These are phyloP conservation scores for Nymphaea thermarum DNA, from an alignment of 164 flowering plant genomes.

Conservation along the genomic window DNA sequence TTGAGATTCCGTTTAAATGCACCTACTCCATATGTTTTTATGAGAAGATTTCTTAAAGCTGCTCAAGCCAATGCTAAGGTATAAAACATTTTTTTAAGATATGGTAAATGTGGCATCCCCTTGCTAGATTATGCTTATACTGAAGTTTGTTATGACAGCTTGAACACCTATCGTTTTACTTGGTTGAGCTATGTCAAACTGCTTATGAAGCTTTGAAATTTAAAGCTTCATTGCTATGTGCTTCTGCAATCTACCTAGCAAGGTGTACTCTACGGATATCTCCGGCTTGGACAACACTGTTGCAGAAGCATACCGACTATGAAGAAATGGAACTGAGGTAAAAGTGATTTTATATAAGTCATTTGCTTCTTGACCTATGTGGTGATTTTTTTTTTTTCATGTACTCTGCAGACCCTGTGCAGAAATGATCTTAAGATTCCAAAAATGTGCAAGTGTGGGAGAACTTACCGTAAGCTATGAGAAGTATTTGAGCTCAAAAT, in stretches of 20 bases:
- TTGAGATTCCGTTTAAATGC: constrained; percentile 66
- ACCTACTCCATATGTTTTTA: constrained; percentile 81
- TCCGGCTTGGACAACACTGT: constrained; percentile 77
- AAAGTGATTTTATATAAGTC: not conserved
- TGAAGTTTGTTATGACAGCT: constrained; percentile 27
- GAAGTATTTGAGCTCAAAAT: constrained; percentile 35
- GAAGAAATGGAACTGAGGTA: constrained; percentile 58
- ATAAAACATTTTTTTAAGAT: not conserved
- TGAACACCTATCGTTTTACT: constrained; percentile 69
- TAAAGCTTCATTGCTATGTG: constrained; percentile 76
- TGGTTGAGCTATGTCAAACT: constrained; percentile 65
- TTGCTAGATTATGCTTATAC: not conserved
- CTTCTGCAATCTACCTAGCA: constrained; percentile 80
- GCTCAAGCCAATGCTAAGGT: constrained; percentile 69
- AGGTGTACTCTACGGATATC: constrained; percentile 39
- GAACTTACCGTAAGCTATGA: constrained; percentile 54
- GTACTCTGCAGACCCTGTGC: constrained; percentile 42
- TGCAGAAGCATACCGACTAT: constrained; percentile 47
- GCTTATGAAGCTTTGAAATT: constrained; percentile 64
- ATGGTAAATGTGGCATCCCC: not conserved
- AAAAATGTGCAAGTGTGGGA: constrained; percentile 34
- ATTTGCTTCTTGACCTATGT: not conserved
- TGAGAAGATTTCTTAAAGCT: constrained; percentile 86
- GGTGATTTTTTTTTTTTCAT: not conserved
- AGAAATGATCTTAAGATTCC: constrained; percentile 54